Conservation (phyloP, 495 filamentous ascomycete genomes). For the Penicillium angulare region DNA sequence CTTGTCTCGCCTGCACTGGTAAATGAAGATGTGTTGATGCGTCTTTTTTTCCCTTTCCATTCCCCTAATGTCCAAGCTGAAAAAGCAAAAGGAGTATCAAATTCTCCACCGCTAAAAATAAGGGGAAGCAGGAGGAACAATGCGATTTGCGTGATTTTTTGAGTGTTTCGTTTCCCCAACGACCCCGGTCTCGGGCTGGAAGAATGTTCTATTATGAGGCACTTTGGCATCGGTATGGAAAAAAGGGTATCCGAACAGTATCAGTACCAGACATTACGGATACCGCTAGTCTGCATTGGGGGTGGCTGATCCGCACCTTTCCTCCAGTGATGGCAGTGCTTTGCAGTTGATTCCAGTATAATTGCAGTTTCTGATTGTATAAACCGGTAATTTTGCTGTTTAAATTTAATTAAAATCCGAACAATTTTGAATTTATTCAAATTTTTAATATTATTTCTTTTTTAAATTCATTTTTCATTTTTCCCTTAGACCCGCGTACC, state of each 20-base stretch:
- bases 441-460: not conserved
- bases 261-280: not conserved
- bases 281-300: conserved; percentile 16
- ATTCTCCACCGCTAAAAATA: not conserved
- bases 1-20: conserved; percentile 7
- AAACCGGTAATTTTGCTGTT: no score
- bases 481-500: not conserved
- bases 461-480: conserved; percentile 1
- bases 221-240: conserved; percentile 13
- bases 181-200: conserved; percentile 25
- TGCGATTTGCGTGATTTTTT: not conserved
- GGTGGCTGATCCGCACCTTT: conserved; percentile 1
- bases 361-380: no score
- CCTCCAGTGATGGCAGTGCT: no score
- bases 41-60: no score
- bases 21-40: not conserved
- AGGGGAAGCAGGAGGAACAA: not conserved
- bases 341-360: no score
- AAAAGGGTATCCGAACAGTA: not conserved
- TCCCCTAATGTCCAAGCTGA: no score
- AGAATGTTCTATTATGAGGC: conserved; percentile 20
- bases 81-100: not conserved
- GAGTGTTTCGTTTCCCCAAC: conserved; percentile 27
- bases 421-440: not conserved
- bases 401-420: not conserved